Base-by-base conservation (phyloP, 352 stramenopile genomes). In the Pythium volutum region DNA sequence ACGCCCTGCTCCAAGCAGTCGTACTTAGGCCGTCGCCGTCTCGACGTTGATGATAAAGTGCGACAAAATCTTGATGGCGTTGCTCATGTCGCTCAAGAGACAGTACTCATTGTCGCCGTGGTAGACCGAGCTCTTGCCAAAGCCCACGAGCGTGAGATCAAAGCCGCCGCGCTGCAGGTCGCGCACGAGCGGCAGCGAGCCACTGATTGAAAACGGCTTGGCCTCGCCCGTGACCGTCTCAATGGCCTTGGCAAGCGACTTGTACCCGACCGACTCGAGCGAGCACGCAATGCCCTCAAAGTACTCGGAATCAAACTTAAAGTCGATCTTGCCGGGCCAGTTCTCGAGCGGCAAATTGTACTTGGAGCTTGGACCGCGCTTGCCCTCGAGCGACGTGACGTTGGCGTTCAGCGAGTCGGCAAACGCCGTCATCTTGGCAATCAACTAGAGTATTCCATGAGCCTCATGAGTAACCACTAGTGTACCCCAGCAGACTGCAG, bases 71-170 rank as follows among this genome's bases (percentile, higher is more conserved):
- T 91, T 85, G 23, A 91, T 67, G 14, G 88, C 90, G 55, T 96
- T 74, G 56, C 81, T 74, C 80, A 97, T 96, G 56, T 95, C 86
- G 55, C 69, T 92, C 39, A 97, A 69, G 48, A 64, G 74, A 55
- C 88, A 97, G 73, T 87, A 97, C 69, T 98, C 91, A 67, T 98
- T 97, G 71, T 98, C 90, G 15, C 87, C 91, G 72, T 97, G 91
- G 66, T 98, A 97, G 26, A 91, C 81, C 0, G 83, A 75, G 60
- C 77, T 91, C 69, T 88, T 87, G 55, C 83, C 83, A 53, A 91
- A 94, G 45, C 81, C 81, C 20, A 88, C 73, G 23, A 94, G 81
- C 12, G 77, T 90, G 60, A 92, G 62, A 58, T 94, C 85, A 27
- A 89, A 81, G 38, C 85, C 83, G 18, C 61, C 74, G 55, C 86